Evolutionary conservation across 1,284 basidiomycete genomes (phyloP).

Genomic region (Tremellales sp.): DNA sequence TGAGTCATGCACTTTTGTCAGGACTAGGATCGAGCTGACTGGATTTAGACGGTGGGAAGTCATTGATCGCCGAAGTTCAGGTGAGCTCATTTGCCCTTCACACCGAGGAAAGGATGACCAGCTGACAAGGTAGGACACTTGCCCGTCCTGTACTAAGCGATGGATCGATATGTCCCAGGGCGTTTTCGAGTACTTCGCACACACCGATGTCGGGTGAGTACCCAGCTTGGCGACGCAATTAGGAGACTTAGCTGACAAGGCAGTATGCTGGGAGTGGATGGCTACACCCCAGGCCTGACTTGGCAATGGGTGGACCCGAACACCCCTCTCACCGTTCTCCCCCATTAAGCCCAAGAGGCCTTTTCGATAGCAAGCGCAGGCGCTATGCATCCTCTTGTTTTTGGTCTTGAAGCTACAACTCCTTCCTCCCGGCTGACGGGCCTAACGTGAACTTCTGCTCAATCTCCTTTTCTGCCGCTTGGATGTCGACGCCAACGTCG

Average conservation of each 20-base stretch:
- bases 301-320: background rate
- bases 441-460: slow-evolving; percentile 19
- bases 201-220: slow-evolving; percentile 14
- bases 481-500: slow-evolving; percentile 35
- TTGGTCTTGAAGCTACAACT: too few relatives aligned
- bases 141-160: slow-evolving; percentile 48
- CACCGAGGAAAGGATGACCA: too few relatives aligned
- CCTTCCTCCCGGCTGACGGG: too few relatives aligned
- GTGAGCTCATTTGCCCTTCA: too few relatives aligned
- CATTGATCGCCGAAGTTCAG: slow-evolving; percentile 48
- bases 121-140: too few relatives aligned
- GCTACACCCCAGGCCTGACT: background rate
- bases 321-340: background rate
- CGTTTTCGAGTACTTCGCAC: slow-evolving; percentile 49
- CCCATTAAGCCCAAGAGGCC: too few relatives aligned
- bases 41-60: slow-evolving; percentile 43
- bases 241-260: background rate
- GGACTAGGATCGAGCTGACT: background rate
- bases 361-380: too few relatives aligned
- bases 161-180: slow-evolving; percentile 51
- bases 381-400: too few relatives aligned
- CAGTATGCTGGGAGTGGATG: background rate
- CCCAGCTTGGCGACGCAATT: background rate
- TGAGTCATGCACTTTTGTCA: slow-evolving; percentile 15
- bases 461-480: slow-evolving; percentile 31